Percentiles rank a stretch among this genome's conserved stretches.
phyloP scores from a whole-genome alignment of 495 filamentous ascomycete species.

The Xylaria bambusicola region DNA sequence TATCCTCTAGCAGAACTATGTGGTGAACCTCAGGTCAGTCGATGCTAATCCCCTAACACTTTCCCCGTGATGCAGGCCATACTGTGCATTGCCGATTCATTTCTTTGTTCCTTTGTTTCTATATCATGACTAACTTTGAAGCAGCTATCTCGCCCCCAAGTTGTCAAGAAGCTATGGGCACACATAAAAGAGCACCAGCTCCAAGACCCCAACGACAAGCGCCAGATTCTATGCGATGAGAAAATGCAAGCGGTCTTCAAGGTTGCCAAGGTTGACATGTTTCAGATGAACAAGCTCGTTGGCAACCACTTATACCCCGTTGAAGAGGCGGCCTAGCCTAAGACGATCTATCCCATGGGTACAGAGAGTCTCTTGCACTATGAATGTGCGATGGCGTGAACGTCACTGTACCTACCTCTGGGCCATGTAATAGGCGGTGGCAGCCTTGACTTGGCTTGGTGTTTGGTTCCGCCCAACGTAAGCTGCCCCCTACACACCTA shows the following conservation, averaged over 20 bases:
- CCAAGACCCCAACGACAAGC: conserved; percentile 87
- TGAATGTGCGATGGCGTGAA: too few species aligned
- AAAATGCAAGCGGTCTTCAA: conserved; percentile 88
- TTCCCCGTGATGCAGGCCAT: neutral
- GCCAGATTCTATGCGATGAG: conserved; percentile 91
- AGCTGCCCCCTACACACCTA: too few species aligned
- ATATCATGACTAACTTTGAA: too few species aligned
- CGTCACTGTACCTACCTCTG: too few species aligned
- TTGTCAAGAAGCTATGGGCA: conserved; percentile 92
- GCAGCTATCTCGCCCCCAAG: conserved; percentile 92
- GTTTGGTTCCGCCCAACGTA: too few species aligned
- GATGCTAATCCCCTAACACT: neutral
- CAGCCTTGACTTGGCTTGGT: too few species aligned
- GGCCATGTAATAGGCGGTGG: too few species aligned
- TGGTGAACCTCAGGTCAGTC: conserved; percentile 61
- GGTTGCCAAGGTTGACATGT: conserved; percentile 91
- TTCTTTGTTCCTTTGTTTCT: too few species aligned
- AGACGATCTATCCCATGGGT: neutral
- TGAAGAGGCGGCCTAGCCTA: conserved; percentile 42
- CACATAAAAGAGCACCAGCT: conserved; percentile 86
- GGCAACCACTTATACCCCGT: conserved; percentile 58
- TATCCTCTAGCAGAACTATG: conserved; percentile 50
- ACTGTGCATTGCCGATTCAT: conserved; percentile 15
- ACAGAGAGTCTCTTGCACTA: neutral
- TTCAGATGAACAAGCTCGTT: conserved; percentile 82